Evolutionary conservation across 345 rosid genomes (phyloP), one percentile per base, ranked within the genome.

Genomic region (Lepidium africanum): DNA sequence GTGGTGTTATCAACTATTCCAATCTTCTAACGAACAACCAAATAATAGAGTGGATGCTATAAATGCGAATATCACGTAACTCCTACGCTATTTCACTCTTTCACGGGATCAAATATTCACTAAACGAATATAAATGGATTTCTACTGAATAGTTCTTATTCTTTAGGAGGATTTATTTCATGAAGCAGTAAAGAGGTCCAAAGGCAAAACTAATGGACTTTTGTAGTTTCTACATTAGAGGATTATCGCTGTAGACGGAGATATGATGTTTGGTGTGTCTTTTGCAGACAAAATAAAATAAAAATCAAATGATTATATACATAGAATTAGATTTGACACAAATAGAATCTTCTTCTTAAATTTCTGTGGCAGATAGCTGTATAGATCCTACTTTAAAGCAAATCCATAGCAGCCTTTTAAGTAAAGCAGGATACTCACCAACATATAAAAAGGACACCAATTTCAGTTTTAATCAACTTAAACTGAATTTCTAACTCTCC

Each of bases 401-500:
- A 27, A 58, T 13, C 25, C 17, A 73, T 41, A 59, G 72, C 55
- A 66, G 40, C 49, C 77, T 66, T 73, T 51, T 23, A 73, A 73
- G 77, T 73, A 59, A 73, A 73, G 77, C 53, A 66, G 16, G 23
- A 35, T 10, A 15, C 56, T 59, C 72, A 73, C 77, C 77, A 59
- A 73, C 48, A 35, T 43, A 33, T 50, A 5, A 58, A 41, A 50
- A 58, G 5, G 61, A 72, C 47, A 56, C 57, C 53, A 53, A 17
- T 13, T 52, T 53, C 55, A 15, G 17, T 36, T 53, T 30, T 43
- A 35, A 30, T 43, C 60, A 42, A 3, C 33, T 40, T 4, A 9
- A 50, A 0, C 48, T 15, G 11, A 43, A 40, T 14, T 62, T 35
- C 27, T 42, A 3, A n/a, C 42, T 14, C 17, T 77, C 81, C 67